These are phyloP conservation scores for Backusella sp. DNA, from an alignment of 192 early-diverging fungal genomes.

Conservation along the genomic window DNA sequence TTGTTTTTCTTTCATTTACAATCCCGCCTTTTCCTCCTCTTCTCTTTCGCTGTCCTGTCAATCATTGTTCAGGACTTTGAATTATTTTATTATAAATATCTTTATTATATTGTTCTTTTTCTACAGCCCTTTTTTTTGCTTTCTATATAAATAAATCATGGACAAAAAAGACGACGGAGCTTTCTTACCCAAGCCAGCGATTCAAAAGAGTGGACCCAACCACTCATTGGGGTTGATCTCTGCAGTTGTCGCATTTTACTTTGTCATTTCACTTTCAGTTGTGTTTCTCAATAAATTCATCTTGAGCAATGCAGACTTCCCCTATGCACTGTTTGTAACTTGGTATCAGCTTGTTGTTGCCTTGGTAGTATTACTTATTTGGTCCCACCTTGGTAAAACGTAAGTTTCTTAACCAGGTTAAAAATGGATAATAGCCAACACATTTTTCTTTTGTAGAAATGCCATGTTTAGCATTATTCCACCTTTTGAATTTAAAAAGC, in stretches of 20 bases:
- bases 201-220: slow-evolving; percentile 1
- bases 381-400: slow-evolving; percentile 52
- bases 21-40: background rate
- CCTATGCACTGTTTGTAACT: slow-evolving; percentile 65
- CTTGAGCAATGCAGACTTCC: slow-evolving; percentile 57
- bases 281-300: slow-evolving; percentile 70
- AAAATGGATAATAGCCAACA: background rate
- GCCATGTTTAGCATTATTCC: slow-evolving; percentile 54
- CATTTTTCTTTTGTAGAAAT: slow-evolving; percentile 26
- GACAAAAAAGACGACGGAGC: slow-evolving; percentile 20
- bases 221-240: slow-evolving; percentile 41
- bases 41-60: background rate
- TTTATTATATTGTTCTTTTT: background rate
- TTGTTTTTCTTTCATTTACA: background rate
- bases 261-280: slow-evolving; percentile 58
- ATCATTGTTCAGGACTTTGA: background rate
- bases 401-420: slow-evolving; percentile 21
- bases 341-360: slow-evolving; percentile 65
- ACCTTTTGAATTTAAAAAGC: slow-evolving; percentile 57
- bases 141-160: background rate
- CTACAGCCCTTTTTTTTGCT: background rate
- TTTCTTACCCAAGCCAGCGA: slow-evolving; percentile 38
- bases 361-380: slow-evolving; percentile 47
- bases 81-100: background rate
- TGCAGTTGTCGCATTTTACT: slow-evolving; percentile 60